Percentiles rank a stretch among this genome's conserved stretches.
Conservation (phyloP, 352 stramenopile species). For the Globisporangium lucens region DNA sequence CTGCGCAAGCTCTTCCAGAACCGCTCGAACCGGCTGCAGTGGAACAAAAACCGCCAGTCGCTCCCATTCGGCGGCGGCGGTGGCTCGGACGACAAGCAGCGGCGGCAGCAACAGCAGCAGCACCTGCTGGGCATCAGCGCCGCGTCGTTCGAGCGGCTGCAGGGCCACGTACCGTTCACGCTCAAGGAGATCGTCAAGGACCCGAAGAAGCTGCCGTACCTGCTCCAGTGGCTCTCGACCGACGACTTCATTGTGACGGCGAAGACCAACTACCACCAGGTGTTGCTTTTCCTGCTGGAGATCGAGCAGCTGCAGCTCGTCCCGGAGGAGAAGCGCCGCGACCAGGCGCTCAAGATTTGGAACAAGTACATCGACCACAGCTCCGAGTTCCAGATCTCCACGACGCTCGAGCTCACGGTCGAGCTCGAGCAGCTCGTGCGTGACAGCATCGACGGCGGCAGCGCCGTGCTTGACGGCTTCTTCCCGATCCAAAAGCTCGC, state of each 20-base stretch:
- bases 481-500: conserved; percentile 84
- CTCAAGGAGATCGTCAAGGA: conserved; percentile 86
- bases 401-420: conserved; percentile 72
- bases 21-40: conserved; percentile 57
- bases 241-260: conserved; percentile 33
- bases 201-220: conserved; percentile 80
- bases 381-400: conserved; percentile 83
- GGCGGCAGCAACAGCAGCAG: conserved; percentile 46
- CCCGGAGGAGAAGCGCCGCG: conserved; percentile 53
- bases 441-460: conserved; percentile 51
- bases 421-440: conserved; percentile 76
- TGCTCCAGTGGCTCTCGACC: conserved; percentile 71
- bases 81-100: conserved; percentile 15
- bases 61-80: neutral
- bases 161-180: conserved; percentile 78
- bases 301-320: conserved; percentile 79
- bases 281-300: conserved; percentile 81
- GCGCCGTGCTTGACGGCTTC: conserved; percentile 65
- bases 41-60: conserved; percentile 27
- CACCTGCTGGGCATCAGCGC: conserved; percentile 48
- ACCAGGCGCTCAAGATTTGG: conserved; percentile 83
- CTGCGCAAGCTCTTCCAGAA: conserved; percentile 66
- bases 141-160: conserved; percentile 66
- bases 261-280: conserved; percentile 72
- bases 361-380: conserved; percentile 80